phyloP scores from a whole-genome alignment of 768 basidiomycete species.

The Phylloporus sp. region DNA sequence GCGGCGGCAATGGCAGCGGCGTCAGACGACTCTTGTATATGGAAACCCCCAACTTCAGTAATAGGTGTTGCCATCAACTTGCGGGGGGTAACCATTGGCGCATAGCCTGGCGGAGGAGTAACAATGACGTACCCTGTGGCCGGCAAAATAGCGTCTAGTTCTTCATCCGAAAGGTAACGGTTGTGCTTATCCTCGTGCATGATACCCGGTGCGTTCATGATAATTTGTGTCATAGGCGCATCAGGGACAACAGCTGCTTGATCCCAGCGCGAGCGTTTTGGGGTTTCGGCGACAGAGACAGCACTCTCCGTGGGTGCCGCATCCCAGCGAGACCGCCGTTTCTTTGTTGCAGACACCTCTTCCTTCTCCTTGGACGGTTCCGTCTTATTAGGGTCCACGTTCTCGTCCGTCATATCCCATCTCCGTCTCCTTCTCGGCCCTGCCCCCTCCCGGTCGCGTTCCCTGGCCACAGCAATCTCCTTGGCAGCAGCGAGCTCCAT shows the following conservation, averaged over 20 bases:
- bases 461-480: constrained; percentile 36
- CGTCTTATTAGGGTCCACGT: constrained; percentile 55
- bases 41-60: constrained; percentile 78
- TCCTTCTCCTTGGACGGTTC: constrained; percentile 76
- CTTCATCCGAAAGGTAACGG: constrained; percentile 93
- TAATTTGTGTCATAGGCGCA: constrained; percentile 70
- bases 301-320: constrained; percentile 75
- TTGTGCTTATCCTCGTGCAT: constrained; percentile 95
- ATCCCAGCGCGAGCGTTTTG: constrained; percentile 95
- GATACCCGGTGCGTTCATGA: constrained; percentile 69
- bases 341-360: constrained; percentile 77
- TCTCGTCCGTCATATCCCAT: constrained; percentile 77
- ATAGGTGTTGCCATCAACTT: constrained; percentile 56
- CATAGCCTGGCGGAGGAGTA: constrained; percentile 91
- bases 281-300: constrained; percentile 52
- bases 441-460: constrained; percentile 36
- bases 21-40: constrained; percentile 94
- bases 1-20: constrained; percentile 85
- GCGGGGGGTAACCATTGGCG: constrained; percentile 64
- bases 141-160: constrained; percentile 89
- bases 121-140: constrained; percentile 85
- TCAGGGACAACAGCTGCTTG: constrained; percentile 79
- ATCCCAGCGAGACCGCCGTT: constrained; percentile 95
- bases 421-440: constrained; percentile 71
- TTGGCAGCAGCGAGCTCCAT: constrained; percentile 57